Evolutionary conservation across 805 yeast species (phyloP).

Genomic region (Candida endomychidarum): DNA sequence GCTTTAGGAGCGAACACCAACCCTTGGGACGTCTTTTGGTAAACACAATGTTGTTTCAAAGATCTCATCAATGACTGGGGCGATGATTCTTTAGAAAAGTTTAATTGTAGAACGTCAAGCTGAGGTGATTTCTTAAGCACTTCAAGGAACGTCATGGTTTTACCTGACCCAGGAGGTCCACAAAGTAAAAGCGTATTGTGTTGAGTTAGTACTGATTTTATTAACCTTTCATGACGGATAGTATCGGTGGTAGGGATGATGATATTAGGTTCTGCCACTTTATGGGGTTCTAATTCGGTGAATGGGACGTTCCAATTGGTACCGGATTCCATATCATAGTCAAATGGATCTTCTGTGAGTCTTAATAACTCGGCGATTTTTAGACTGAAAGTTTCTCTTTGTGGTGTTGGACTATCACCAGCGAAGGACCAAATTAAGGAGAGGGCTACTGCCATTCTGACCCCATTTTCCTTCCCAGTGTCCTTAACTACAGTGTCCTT

Average conservation of each 20-base stretch:
- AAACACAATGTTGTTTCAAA: conserved; percentile 71
- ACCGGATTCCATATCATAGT: conserved; percentile 13
- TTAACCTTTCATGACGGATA: conserved; percentile 57
- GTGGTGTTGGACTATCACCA: conserved; percentile 50
- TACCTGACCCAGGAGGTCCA: conserved; percentile 98
- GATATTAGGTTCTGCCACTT: conserved; percentile 58
- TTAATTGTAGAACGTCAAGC: conserved; percentile 64
- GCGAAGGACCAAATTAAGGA: conserved; percentile 62
- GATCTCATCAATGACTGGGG: conserved; percentile 61
- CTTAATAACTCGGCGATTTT: conserved; percentile 19
- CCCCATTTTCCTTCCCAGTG: conserved; percentile 7
- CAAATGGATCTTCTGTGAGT: conserved; percentile 1
- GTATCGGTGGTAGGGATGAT: conserved; percentile 84
- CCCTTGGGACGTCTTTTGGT: conserved; percentile 53
- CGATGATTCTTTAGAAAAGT: conserved; percentile 79
- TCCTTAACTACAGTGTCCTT: too few species aligned
- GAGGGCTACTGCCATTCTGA: conserved; percentile 28
- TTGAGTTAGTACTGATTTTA: conserved; percentile 55
- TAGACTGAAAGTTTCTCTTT: conserved; percentile 38
- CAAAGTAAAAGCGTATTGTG: conserved; percentile 69
- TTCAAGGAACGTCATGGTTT: conserved; percentile 83
- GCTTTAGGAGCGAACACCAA: conserved; percentile 55
- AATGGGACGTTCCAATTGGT: conserved; percentile 32
- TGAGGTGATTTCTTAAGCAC: conserved; percentile 59
- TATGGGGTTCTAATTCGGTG: conserved; percentile 53